Percentiles rank a stretch among this genome's conserved stretches.
Conservation (phyloP, 805 yeast genomes). For the Priceomyces melissophilus region DNA sequence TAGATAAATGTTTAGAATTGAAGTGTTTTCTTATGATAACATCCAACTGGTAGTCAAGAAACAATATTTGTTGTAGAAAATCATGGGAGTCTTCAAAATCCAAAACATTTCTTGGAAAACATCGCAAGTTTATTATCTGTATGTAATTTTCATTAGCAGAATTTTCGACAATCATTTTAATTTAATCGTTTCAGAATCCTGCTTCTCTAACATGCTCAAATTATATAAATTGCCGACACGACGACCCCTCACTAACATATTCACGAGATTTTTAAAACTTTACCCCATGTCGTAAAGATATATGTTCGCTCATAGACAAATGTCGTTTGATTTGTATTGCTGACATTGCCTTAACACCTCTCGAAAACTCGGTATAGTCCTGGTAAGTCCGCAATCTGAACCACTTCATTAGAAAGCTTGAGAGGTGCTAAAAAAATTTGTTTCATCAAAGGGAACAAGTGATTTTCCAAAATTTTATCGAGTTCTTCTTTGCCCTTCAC, state of each 20-base stretch:
- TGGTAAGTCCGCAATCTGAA: conserved; percentile 88
- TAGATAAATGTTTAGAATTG: conserved; percentile 19
- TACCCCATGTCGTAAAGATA: conserved; percentile 1
- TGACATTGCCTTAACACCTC: conserved; percentile 54
- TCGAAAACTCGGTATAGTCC: conserved; percentile 91
- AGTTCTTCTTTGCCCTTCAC: conserved; percentile 19
- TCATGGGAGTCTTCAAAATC: conserved; percentile 32
- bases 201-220: no score
- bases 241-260: no score
- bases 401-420: conserved; percentile 48
- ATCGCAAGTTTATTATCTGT: conserved; percentile 30
- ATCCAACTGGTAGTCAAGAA: conserved; percentile 38
- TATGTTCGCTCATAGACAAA: background rate
- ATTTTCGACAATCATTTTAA: conserved; percentile 12
- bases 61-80: conserved; percentile 31
- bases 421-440: conserved; percentile 63
- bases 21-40: conserved; percentile 26
- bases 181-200: no score
- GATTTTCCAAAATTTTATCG: conserved; percentile 47
- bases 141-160: conserved; percentile 23
- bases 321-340: background rate
- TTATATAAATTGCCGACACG: no score
- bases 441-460: conserved; percentile 64
- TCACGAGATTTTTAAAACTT: no score
- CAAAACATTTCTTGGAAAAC: conserved; percentile 34